Evolutionary conservation across 2,329 filamentous ascomycete species (phyloP).

Genomic region (Diaporthe eres): DNA sequence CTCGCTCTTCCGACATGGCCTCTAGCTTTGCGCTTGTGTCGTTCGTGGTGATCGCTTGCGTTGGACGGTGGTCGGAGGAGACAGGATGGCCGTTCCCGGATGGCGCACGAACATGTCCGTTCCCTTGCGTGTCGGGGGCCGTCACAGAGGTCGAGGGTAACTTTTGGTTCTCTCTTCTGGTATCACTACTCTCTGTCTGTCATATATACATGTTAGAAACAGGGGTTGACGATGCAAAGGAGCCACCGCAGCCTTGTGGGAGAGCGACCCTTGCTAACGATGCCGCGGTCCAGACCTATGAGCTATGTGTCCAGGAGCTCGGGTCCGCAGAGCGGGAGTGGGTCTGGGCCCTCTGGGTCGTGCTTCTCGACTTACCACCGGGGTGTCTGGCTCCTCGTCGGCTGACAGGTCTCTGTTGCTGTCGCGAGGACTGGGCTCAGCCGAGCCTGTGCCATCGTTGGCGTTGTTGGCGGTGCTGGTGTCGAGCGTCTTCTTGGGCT

Average conservation of each 20-base stretch:
- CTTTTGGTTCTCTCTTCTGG: conserved; percentile 27
- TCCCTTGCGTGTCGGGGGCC: conserved; percentile 48
- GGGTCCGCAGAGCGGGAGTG: conserved; percentile 39
- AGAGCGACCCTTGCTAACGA: conserved; percentile 11
- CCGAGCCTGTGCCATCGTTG: conserved; percentile 32
- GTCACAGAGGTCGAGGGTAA: conserved; percentile 2
- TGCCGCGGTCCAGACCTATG: conserved; percentile 33
- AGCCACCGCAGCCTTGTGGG: conserved; percentile 25
- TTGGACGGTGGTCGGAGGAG: conserved; percentile 45
- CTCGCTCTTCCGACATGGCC: conserved; percentile 84
- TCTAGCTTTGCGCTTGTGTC: conserved; percentile 72
- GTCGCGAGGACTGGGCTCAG: conserved; percentile 36
- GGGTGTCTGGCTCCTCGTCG: conserved; percentile 40
- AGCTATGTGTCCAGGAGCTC: conserved; percentile 41
- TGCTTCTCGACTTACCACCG: conserved; percentile 38
- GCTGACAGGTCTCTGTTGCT: conserved; percentile 34
- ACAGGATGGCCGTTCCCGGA: conserved; percentile 55
- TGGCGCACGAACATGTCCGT: conserved; percentile 57
- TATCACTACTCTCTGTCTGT: conserved; percentile 40
- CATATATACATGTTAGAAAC: conserved; percentile 38
- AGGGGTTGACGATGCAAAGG: conserved; percentile 19
- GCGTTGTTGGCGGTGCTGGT: conserved; percentile 30
- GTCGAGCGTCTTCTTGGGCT: conserved; percentile 40
- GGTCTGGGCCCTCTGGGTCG: conserved; percentile 36
- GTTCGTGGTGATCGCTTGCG: conserved; percentile 48